Percentiles rank a stretch among this genome's conserved stretches.
Evolutionary conservation across 768 basidiomycete genomes (phyloP).

Genomic region (Rhodotorula toruloides): DNA sequence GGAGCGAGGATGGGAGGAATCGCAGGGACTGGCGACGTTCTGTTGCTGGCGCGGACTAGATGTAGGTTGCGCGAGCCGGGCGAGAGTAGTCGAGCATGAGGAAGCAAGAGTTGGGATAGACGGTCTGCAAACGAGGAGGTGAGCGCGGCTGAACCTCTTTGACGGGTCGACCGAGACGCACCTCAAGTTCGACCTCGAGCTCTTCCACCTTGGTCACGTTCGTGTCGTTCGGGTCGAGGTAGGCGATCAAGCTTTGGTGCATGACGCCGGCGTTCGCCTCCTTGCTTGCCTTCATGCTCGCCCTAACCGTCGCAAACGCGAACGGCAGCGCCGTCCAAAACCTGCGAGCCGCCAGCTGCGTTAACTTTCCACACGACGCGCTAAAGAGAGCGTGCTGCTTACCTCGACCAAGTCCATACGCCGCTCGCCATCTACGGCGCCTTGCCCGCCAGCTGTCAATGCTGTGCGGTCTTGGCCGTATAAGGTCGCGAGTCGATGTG

Average conservation of each 20-base stretch:
- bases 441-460: conserved; percentile 38
- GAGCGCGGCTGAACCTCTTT: too few relatives aligned
- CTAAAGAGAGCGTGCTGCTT: too few relatives aligned
- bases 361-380: too few relatives aligned
- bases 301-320: conserved; percentile 39
- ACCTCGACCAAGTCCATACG: conserved; percentile 39
- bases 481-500: conserved; percentile 34
- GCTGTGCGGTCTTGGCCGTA: conserved; percentile 37
- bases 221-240: conserved; percentile 13
- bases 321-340: conserved; percentile 42
- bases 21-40: too few relatives aligned
- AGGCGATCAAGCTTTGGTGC: conserved; percentile 16
- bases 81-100: conserved; percentile 10
- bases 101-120: neutral
- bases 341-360: neutral
- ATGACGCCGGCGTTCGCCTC: conserved; percentile 21
- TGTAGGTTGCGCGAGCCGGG: too few relatives aligned
- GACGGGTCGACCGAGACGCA: neutral
- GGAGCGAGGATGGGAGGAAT: too few relatives aligned
- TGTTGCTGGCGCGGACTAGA: too few relatives aligned
- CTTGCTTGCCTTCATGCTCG: conserved; percentile 40
- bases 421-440: conserved; percentile 40
- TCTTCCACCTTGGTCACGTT: conserved; percentile 10
- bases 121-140: neutral
- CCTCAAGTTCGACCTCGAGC: conserved; percentile 32